phyloP scores from a whole-genome alignment of 2,329 filamentous ascomycete genomes.

The Nannizziopsis barbatae region DNA sequence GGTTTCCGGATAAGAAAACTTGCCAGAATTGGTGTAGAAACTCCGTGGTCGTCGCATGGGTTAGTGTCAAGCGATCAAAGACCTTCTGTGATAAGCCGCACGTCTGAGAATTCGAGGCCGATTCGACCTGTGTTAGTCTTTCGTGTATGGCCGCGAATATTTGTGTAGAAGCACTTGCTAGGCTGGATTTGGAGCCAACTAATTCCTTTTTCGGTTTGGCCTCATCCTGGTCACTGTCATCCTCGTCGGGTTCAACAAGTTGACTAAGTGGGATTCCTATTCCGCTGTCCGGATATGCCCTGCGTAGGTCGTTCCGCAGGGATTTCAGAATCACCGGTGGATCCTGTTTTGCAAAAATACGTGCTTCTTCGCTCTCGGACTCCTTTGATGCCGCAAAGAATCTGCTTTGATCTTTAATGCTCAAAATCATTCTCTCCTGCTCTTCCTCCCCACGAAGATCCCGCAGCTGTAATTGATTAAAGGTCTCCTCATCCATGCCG shows the following conservation, averaged over 20 bases:
- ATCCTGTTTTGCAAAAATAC: slow-evolving; percentile 56
- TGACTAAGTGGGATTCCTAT: slow-evolving; percentile 59
- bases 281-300: slow-evolving; percentile 44
- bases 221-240: slow-evolving; percentile 51
- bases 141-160: slow-evolving; percentile 49
- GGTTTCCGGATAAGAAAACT: slow-evolving; percentile 78
- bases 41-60: slow-evolving; percentile 85
- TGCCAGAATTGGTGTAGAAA: slow-evolving; percentile 98
- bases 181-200: slow-evolving; percentile 57
- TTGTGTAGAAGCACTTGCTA: slow-evolving; percentile 46
- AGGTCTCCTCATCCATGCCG: slow-evolving; percentile 61
- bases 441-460: slow-evolving; percentile 67
- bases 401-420: slow-evolving; percentile 73
- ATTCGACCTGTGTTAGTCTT: slow-evolving; percentile 40
- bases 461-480: slow-evolving; percentile 61
- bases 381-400: slow-evolving; percentile 47
- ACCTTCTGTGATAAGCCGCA: slow-evolving; percentile 41
- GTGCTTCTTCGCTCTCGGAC: slow-evolving; percentile 37
- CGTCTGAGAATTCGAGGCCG: slow-evolving; percentile 28
- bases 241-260: slow-evolving; percentile 41
- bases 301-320: slow-evolving; percentile 50
- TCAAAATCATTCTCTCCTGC: slow-evolving; percentile 69
- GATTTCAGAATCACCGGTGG: slow-evolving; percentile 56
- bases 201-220: slow-evolving; percentile 35
- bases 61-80: slow-evolving; percentile 56